phyloP scores from a whole-genome alignment of 1,284 basidiomycete genomes.

The Ceratobasidium sp. region DNA sequence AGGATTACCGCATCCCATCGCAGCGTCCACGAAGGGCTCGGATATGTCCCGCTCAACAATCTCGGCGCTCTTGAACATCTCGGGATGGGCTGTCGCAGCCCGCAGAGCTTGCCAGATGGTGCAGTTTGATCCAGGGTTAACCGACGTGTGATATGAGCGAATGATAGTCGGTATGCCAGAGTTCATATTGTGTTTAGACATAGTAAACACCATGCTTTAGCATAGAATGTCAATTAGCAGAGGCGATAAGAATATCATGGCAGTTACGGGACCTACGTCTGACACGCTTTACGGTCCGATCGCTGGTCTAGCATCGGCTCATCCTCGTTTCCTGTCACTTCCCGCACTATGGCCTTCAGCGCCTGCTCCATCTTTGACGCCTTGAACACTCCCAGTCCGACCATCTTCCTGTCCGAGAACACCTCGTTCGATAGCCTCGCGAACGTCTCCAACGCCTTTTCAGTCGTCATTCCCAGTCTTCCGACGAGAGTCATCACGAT shows the following conservation, averaged over 20 bases:
- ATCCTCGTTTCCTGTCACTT: neutral
- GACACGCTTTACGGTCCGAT: neutral
- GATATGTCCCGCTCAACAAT: neutral
- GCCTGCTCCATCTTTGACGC: conserved; percentile 14
- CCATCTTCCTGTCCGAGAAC: conserved; percentile 2
- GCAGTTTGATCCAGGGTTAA: neutral
- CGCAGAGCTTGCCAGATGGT: conserved; percentile 23
- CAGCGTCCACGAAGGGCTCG: conserved; percentile 18
- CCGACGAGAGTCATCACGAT: neutral
- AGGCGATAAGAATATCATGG: no score
- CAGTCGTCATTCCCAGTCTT: neutral
- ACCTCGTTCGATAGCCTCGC: neutral
- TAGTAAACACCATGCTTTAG: conserved; percentile 20
- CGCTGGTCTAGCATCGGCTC: neutral
- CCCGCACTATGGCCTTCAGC: neutral
- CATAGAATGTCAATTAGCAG: neutral
- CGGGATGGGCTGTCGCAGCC: conserved; percentile 25
- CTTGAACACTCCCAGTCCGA: conserved; percentile 1
- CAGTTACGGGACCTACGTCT: neutral
- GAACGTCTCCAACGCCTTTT: neutral
- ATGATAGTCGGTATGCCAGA: conserved; percentile 19
- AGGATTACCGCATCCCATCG: conserved; percentile 31
- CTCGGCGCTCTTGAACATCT: conserved; percentile 17
- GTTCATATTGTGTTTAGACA: conserved; percentile 20
- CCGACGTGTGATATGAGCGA: neutral